Base-by-base conservation (phyloP, 2,329 filamentous ascomycete genomes). In the Fusarium tupiense region DNA sequence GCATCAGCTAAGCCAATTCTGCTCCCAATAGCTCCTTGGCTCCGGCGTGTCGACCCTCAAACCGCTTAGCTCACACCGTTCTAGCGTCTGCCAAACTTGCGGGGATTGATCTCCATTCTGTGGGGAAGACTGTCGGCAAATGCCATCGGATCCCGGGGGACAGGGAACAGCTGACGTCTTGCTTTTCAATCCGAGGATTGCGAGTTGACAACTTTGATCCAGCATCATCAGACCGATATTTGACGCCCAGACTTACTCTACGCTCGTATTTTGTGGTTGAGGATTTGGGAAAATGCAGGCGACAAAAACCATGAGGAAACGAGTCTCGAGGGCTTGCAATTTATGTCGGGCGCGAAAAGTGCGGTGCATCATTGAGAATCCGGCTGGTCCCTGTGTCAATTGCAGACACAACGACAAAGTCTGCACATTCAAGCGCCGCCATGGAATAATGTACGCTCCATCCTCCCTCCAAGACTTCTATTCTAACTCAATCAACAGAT, bases 351-450 rank as follows among this genome's bases (percentile, higher is more conserved):
- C 68, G 8, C 63, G 76, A 43, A 78, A 78, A 38, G 76, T 78
- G 14, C 64, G 76, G 13, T 78, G 76, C 53, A 78, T 78, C 31
- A 73, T 78, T n/a, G 74, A 74, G 22, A 64, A 64, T 37, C 60
- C 73, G 3, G 57, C 69, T 20, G 60, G 61, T 22, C 76, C 76
- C 14, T 78, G 76, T 65, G 72, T 78, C 73, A 78, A 78, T 24
- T 78, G 76, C 54, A 73, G 72, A 53, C 66, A 77, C 19, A 75
- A 75, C 43, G 75, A 71, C n/a, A 78, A 78, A 35, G 66, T 74
- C 9, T 78, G 76, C 52, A 73, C 74, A 0, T 78, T 75, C 33
- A 76, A 72, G 49, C 71, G 61, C 29, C 50, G 71, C 10, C 67
- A 73, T 52, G 74, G 75, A 6, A 71, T 72, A 44, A 61, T 63